phyloP scores from a whole-genome alignment of 805 yeast genomes.

The Komagataella pastoris region DNA sequence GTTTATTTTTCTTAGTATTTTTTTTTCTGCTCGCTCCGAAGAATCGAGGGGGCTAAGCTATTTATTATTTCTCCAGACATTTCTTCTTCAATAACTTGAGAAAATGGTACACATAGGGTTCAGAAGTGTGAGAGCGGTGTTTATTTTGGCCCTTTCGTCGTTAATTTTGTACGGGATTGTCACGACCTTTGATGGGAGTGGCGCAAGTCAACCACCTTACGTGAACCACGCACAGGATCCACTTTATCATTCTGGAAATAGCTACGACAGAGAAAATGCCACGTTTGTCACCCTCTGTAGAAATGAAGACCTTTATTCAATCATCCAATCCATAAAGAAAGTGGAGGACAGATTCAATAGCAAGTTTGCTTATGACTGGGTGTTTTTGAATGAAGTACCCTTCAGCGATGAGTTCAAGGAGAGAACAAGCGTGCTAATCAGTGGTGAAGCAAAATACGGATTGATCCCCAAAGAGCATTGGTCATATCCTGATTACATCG shows the following conservation, averaged over 20 bases:
- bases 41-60: too few species aligned
- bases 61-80: too few species aligned
- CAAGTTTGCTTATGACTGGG: conserved; percentile 26
- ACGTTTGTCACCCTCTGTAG: conserved; percentile 38
- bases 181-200: background rate
- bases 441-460: conserved; percentile 29
- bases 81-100: too few species aligned
- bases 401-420: conserved; percentile 25
- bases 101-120: background rate
- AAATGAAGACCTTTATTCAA: conserved; percentile 21
- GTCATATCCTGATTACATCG: conserved; percentile 31
- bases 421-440: conserved; percentile 16
- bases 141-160: background rate
- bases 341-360: conserved; percentile 24
- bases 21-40: too few species aligned
- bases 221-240: background rate
- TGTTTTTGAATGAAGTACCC: conserved; percentile 31
- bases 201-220: background rate
- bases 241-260: background rate
- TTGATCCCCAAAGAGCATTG: conserved; percentile 30
- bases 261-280: conserved; percentile 33
- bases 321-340: conserved; percentile 21
- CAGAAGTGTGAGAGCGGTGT: background rate
- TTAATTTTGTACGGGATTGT: background rate
- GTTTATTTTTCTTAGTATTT: too few species aligned